phyloP scores from a whole-genome alignment of 148 eudicot genomes.

The Chenopodium formosanum region DNA sequence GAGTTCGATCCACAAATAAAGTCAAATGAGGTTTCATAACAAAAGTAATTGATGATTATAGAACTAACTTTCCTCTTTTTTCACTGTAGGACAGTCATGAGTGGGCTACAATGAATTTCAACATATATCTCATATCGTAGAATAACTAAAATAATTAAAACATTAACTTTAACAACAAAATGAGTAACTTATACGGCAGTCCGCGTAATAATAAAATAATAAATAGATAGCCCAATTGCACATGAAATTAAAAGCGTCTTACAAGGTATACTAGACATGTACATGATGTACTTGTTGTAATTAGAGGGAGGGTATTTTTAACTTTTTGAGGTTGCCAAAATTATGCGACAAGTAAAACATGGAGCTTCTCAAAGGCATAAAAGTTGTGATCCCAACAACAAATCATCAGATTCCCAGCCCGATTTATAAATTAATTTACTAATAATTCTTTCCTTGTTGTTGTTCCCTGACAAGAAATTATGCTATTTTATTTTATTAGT shows the following conservation, averaged over 20 bases:
- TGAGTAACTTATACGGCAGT: too few species aligned
- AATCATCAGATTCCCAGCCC: slow-evolving; percentile 31
- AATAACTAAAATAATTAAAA: too few species aligned
- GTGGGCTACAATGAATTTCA: too few species aligned
- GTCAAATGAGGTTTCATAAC: too few species aligned
- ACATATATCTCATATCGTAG: too few species aligned
- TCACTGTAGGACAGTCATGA: too few species aligned
- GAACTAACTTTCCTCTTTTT: too few species aligned
- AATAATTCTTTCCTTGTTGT: slow-evolving; percentile 27
- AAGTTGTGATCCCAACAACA: slow-evolving; percentile 34
- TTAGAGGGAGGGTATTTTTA: neutral
- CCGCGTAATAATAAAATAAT: neutral
- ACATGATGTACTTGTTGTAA: neutral
- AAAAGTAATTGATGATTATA: too few species aligned
- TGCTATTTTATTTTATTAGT: neutral
- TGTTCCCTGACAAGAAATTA: slow-evolving; percentile 25
- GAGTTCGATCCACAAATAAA: too few species aligned
- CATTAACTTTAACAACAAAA: too few species aligned
- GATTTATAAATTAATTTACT: neutral
- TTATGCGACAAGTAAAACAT: slow-evolving; percentile 31
- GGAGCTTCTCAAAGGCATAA: slow-evolving; percentile 23
- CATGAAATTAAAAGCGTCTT: neutral
- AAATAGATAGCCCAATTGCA: neutral
- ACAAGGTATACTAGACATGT: neutral
- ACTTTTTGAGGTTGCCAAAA: slow-evolving; percentile 18